Evolutionary conservation across 139 green algal genomes (phyloP).

Genomic region (Microglena sp.): DNA sequence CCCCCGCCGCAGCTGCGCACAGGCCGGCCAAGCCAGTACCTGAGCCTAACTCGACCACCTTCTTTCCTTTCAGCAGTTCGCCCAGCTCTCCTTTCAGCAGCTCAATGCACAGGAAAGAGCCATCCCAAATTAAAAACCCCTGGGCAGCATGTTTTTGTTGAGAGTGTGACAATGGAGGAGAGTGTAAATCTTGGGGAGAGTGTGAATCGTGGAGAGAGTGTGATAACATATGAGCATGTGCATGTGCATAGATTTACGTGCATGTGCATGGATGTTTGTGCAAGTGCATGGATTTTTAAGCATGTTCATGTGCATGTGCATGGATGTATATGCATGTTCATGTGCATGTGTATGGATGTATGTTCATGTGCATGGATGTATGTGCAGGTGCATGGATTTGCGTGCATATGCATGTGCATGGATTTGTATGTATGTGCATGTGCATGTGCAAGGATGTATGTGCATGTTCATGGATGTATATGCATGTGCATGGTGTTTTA

Average conservation of each 20-base stretch:
- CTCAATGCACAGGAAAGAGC: conserved; percentile 2
- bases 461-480: not conserved
- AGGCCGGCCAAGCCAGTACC: conserved; percentile 44
- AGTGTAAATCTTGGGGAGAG: too few species aligned
- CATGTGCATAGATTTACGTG: too few species aligned
- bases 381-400: not conserved
- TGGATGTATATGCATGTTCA: too few species aligned
- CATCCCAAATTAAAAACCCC: conserved; percentile 9
- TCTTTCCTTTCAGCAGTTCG: conserved; percentile 15
- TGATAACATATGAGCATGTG: too few species aligned
- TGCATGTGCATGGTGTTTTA: not conserved
- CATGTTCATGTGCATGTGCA: too few species aligned
- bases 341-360: too few species aligned
- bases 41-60: conserved; percentile 40
- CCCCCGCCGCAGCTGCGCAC: conserved; percentile 33
- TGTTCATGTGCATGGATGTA: too few species aligned
- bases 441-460: not conserved
- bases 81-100: not conserved
- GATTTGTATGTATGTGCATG: not conserved
- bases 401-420: not conserved
- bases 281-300: too few species aligned
- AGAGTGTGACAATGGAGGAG: too few species aligned
- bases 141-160: too few species aligned
- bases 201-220: too few species aligned
- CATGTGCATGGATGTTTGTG: too few species aligned